Percentiles rank a stretch among this genome's conserved stretches.
These are phyloP conservation scores for Penicillium atrosanguineum DNA, from an alignment of 495 filamentous ascomycete species.

Conservation along the genomic window DNA sequence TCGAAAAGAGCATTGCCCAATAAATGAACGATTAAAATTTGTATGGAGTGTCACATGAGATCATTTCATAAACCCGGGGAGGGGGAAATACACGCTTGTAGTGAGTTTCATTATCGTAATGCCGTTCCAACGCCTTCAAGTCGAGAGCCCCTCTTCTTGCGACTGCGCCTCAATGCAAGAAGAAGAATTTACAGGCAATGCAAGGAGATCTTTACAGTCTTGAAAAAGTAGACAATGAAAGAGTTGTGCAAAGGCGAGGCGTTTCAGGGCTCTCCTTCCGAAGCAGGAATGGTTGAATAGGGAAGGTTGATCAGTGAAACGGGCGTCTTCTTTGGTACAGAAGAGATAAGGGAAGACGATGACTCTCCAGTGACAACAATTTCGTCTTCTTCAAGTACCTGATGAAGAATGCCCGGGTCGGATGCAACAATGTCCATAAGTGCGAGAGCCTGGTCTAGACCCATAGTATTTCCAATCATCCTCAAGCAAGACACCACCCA, in stretches of 20 bases:
- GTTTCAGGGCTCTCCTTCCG: neutral
- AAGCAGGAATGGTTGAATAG: neutral
- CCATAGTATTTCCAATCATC: constrained; percentile 44
- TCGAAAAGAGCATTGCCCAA: neutral
- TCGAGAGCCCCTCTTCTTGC: neutral
- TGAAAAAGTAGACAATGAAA: neutral
- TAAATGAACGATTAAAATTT: neutral
- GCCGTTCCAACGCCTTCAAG: neutral
- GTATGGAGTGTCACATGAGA: neutral
- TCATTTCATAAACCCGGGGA: neutral
- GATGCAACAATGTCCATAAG: constrained; percentile 36
- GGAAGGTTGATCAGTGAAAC: neutral
- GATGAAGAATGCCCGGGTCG: constrained; percentile 29
- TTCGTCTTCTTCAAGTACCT: constrained; percentile 13
- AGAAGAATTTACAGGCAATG: neutral
- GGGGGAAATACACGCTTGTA: neutral
- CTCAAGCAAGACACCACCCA: constrained; percentile 45
- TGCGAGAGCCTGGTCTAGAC: constrained; percentile 48
- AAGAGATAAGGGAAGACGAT: neutral
- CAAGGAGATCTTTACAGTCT: neutral
- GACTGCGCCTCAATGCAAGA: neutral
- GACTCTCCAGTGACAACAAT: neutral
- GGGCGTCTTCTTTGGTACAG: neutral
- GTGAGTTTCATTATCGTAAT: neutral
- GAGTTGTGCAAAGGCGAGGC: neutral